Percentiles rank a stretch among this genome's conserved stretches.
These are phyloP conservation scores for Cokeromyces recurvatus DNA, from an alignment of 371 early-diverging fungal species.

Conservation along the genomic window DNA sequence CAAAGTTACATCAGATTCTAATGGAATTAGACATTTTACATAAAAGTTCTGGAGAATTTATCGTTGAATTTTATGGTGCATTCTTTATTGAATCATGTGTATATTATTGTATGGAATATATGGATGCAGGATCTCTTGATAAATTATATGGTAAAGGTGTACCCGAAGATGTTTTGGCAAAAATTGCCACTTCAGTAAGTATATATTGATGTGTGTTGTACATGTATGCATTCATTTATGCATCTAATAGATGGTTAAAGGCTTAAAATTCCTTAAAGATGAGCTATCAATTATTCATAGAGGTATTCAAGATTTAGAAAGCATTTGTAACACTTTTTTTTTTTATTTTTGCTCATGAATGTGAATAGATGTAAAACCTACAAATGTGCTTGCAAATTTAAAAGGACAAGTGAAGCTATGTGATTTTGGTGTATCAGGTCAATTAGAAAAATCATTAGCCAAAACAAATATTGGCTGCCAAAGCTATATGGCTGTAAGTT, in stretches of 20 bases:
- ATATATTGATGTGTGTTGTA: background rate
- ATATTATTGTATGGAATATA: conserved; percentile 92
- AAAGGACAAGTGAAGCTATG: conserved; percentile 90
- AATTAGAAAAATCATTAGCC: conserved; percentile 84
- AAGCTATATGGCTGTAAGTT: conserved; percentile 88
- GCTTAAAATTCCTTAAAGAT: conserved; percentile 84
- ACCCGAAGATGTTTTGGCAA: conserved; percentile 78
- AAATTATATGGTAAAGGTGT: conserved; percentile 77
- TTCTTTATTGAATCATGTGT: conserved; percentile 95
- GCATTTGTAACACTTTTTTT: too few species aligned
- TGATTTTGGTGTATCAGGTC: conserved; percentile 89
- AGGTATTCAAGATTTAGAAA: conserved; percentile 20
- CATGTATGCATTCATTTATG: background rate
- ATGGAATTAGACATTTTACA: conserved; percentile 65
- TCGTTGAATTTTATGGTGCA: conserved; percentile 97
- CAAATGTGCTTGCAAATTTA: conserved; percentile 86
- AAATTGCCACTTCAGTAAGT: conserved; percentile 70
- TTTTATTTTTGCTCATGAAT: too few species aligned
- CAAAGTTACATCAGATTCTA: conserved; percentile 43
- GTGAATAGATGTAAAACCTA: conserved; percentile 84
- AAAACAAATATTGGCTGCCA: conserved; percentile 94
- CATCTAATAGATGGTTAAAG: conserved; percentile 70
- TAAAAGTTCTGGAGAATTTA: conserved; percentile 79
- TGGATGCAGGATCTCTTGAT: conserved; percentile 94
- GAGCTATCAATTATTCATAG: conserved; percentile 89